Conservation (phyloP, 176 grass and related monocot genomes). For the Rhynchospora tenuis region DNA sequence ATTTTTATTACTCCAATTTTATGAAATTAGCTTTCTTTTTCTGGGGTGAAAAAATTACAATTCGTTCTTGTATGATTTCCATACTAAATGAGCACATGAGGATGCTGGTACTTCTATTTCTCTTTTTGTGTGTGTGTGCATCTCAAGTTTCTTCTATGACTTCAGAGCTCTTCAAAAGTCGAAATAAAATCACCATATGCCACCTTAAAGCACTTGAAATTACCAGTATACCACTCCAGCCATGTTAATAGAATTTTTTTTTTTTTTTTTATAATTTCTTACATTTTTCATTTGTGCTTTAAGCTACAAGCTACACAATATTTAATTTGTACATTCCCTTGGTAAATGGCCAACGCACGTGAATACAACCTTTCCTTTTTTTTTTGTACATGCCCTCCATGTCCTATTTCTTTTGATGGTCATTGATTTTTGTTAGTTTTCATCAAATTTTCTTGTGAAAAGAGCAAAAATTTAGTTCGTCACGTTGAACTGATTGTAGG, state of each 20-base stretch:
- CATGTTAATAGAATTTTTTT: no score
- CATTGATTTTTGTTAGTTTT: not conserved
- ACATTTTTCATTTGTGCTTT: no score
- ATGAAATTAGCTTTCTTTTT: not conserved
- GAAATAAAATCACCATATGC: not conserved
- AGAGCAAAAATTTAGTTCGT: not conserved
- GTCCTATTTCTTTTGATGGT: not conserved
- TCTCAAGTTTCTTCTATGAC: not conserved
- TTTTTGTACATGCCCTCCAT: not conserved
- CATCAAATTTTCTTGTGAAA: not conserved
- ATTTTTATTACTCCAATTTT: not conserved
- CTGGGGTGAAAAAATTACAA: not conserved
- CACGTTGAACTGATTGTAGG: constrained; percentile 33
- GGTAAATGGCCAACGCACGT: no score
- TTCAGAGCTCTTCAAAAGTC: not conserved
- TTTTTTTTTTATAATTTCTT: no score
- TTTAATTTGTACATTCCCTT: no score
- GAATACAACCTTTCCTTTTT: no score
- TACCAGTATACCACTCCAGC: no score
- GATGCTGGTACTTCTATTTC: not conserved
- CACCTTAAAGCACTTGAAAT: no score
- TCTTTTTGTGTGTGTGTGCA: not conserved
- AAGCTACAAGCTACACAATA: no score
- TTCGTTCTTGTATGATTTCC: not conserved
- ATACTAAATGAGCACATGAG: not conserved